phyloP scores from a whole-genome alignment of 2,329 filamentous ascomycete species.

The Fusarium succisae region DNA sequence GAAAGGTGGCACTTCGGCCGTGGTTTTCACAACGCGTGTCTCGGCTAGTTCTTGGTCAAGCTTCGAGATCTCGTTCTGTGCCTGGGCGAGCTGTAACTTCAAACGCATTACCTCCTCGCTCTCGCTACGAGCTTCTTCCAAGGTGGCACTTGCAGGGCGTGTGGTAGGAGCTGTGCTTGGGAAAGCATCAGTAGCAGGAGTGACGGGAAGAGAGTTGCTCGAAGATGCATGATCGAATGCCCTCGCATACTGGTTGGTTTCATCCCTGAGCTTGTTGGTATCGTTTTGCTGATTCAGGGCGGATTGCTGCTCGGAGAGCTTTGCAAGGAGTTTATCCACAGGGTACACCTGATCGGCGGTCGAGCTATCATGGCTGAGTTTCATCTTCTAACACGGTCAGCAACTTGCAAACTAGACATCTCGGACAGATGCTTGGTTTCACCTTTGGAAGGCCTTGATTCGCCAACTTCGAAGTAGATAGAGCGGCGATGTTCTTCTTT shows the following conservation, averaged over 20 bases:
- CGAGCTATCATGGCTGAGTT: conserved; percentile 56
- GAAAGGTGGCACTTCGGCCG: conserved; percentile 44
- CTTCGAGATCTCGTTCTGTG: conserved; percentile 74
- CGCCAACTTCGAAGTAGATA: conserved; percentile 63
- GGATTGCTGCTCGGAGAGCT: conserved; percentile 76
- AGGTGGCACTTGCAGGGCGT: conserved; percentile 61
- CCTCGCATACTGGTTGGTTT: conserved; percentile 48
- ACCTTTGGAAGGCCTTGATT: conserved; percentile 67
- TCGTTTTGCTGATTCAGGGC: conserved; percentile 68
- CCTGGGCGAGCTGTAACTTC: conserved; percentile 76
- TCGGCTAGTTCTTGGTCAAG: conserved; percentile 77
- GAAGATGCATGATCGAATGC: conserved; percentile 60
- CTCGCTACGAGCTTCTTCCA: conserved; percentile 53
- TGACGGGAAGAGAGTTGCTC: conserved; percentile 69
- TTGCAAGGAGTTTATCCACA: conserved; percentile 78
- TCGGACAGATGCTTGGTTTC: background rate
- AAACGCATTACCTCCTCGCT: conserved; percentile 72
- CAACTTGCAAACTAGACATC: conserved; percentile 16
- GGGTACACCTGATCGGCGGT: conserved; percentile 55
- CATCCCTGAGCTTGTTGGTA: conserved; percentile 56
- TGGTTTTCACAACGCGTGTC: conserved; percentile 68
- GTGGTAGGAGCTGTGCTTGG: conserved; percentile 59
- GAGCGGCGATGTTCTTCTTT: conserved; percentile 57
- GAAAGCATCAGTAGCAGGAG: conserved; percentile 67
- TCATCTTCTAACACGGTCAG: conserved; percentile 54